A percentile compares a stretch with the other conserved stretches of the same genome.
These are phyloP conservation scores for Amanita jacksonii DNA, from an alignment of 768 basidiomycete genomes.

Conservation along the genomic window DNA sequence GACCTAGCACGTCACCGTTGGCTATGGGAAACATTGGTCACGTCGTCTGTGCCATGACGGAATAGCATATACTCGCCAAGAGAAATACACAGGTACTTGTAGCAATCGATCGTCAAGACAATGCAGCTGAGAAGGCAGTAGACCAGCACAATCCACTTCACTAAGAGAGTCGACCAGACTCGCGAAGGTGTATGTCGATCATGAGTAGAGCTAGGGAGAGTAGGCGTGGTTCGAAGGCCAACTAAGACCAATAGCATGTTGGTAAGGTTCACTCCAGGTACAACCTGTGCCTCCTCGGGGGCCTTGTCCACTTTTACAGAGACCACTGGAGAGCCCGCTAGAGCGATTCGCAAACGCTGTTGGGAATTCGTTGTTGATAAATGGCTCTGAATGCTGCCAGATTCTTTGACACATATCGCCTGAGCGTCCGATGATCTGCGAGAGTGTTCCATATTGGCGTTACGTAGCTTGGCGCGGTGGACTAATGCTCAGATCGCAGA, in stretches of 20 bases:
- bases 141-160: constrained; percentile 23
- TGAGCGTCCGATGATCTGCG: constrained; percentile 14
- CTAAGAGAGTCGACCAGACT: constrained; percentile 20
- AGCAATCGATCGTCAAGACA: constrained; percentile 26
- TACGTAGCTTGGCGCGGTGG: too few species aligned
- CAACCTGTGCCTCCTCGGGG: constrained; percentile 7
- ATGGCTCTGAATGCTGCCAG: constrained; percentile 35
- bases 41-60: neutral
- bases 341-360: constrained; percentile 26
- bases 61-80: constrained; percentile 6
- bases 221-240: constrained; percentile 10
- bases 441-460: too few species aligned
- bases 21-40: neutral
- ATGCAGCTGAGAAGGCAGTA: constrained; percentile 35
- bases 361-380: constrained; percentile 32
- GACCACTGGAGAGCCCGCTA: neutral
- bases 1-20: constrained; percentile 1
- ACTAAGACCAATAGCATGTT: constrained; percentile 7
- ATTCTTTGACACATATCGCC: constrained; percentile 14
- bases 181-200: constrained; percentile 15
- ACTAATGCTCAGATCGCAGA: too few species aligned
- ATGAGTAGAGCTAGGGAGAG: constrained; percentile 9
- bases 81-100: constrained; percentile 11
- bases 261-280: constrained; percentile 3
- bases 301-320: neutral